Conservation (phyloP, 2,329 filamentous ascomycete genomes). For the Aureobasidium sp. region DNA sequence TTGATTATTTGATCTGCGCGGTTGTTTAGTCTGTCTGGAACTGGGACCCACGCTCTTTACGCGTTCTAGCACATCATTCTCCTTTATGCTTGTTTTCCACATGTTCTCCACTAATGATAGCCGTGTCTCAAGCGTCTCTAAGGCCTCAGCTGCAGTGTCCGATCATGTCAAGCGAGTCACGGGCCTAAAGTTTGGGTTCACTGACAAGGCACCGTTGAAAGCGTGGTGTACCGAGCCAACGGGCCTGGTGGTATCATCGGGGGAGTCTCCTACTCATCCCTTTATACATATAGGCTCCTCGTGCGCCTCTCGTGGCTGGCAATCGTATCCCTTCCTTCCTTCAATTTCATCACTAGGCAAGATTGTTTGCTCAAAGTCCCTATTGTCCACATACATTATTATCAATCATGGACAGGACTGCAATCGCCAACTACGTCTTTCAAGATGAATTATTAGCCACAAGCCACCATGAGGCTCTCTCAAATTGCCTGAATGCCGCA, state of each 20-base stretch:
- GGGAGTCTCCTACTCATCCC: not conserved
- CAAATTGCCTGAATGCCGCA: not conserved
- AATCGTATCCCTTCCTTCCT: not conserved
- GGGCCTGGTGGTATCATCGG: not conserved
- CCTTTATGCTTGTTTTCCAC: slow-evolving; percentile 1
- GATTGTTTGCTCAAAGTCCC: not conserved
- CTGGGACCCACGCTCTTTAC: not conserved
- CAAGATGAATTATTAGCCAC: not conserved
- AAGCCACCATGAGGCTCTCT: not conserved
- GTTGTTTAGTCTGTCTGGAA: not conserved
- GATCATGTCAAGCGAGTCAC: slow-evolving; percentile 10
- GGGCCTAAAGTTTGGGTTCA: slow-evolving; percentile 6
- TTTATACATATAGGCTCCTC: slow-evolving; percentile 4
- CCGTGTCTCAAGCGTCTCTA: slow-evolving; percentile 10
- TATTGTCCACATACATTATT: not conserved
- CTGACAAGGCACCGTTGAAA: slow-evolving; percentile 8
- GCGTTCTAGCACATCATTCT: not conserved
- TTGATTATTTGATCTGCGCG: slow-evolving; percentile 1
- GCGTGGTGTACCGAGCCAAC: slow-evolving; percentile 9
- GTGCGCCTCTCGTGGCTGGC: not conserved
- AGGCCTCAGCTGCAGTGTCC: slow-evolving; percentile 2
- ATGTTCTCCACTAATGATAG: slow-evolving; percentile 12
- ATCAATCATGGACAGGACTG: slow-evolving; percentile 7
- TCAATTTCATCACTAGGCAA: not conserved
- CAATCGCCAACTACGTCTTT: not conserved